phyloP scores from a whole-genome alignment of 305 asterid genomes.

The Lippia alba region DNA sequence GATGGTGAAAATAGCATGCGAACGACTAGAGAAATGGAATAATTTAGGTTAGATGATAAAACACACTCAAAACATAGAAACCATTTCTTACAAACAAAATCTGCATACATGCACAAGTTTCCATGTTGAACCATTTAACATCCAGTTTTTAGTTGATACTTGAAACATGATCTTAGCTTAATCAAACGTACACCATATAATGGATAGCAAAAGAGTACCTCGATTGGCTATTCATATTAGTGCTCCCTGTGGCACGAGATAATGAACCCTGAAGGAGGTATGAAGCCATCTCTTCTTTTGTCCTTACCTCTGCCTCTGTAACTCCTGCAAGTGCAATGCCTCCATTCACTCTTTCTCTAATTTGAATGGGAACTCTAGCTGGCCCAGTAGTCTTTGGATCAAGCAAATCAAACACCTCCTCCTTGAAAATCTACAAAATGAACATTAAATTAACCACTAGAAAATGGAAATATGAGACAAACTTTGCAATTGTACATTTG shows the following conservation, averaged over 20 bases:
- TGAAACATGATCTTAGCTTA: conserved; percentile 8
- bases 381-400: conserved; percentile 66
- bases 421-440: conserved; percentile 84
- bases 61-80: conserved; percentile 4
- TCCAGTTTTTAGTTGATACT: conserved; percentile 4
- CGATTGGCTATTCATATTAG: conserved; percentile 96
- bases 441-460: conserved; percentile 8
- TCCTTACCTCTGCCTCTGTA: conserved; percentile 90
- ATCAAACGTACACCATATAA: background rate
- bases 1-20: conserved; percentile 97
- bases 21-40: conserved; percentile 60
- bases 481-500: conserved; percentile 12
- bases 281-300: conserved; percentile 93
- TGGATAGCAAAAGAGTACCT: conserved; percentile 49
- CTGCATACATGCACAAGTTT: background rate
- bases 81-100: background rate
- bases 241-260: conserved; percentile 96
- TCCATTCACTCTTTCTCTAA: conserved; percentile 84
- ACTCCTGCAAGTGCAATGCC: conserved; percentile 97
- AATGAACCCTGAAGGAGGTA: conserved; percentile 81
- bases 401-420: conserved; percentile 90
- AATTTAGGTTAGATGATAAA: conserved; percentile 27
- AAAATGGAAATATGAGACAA: background rate
- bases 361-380: conserved; percentile 89
- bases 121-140: background rate